Base-by-base conservation (phyloP, 75 land plant genomes). In the Picea glauca region DNA sequence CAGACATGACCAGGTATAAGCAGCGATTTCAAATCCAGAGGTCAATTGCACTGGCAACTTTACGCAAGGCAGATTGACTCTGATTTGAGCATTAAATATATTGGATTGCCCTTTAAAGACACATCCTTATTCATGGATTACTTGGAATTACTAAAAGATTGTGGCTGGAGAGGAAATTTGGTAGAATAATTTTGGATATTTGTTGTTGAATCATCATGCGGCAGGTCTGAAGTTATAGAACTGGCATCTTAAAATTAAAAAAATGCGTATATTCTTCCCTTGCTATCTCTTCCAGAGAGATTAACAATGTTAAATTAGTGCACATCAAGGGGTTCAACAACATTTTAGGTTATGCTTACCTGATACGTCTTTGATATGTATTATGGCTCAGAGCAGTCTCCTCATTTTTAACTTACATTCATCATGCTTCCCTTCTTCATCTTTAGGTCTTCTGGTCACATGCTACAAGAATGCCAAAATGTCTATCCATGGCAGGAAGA, bases 101-200 rank as follows among this genome's bases (percentile, higher is more conserved):
- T 43, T 43, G 46, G 20, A 40, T 40, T 20, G 7, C 23, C 73
- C 54, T 20, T 70, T 9, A 50, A 9, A 50, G 5, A 46, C 54
- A 46, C 50, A 43, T 70, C 56, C 74, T 70, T 70, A n/a, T 70
- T 43, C 13, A 40, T 70, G 74, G 74, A 43, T 70, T 66, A 20
- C 43, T 15, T 66, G 38, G 6, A 50, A 50, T 32, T 65, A 33
- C 11, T 46, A 40, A 35, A 68, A 6, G 1, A 68, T 20, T 68
- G 38, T 68, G 21, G 20, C 21, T 12, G 15, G 7, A 33, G 38
- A 68, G 23, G 12, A 68, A 32, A 50, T 68, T 68, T 70, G 54
- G 20, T 70, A 38, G 56, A 40, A 43, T 43, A 32, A 18, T 40
- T 70, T 70, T n/a, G 46, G 20, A 12, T 70, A 70, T 70, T 40